Evolutionary conservation across 495 filamentous ascomycete species (phyloP).

Genomic region (Chaetomium tenue): DNA sequence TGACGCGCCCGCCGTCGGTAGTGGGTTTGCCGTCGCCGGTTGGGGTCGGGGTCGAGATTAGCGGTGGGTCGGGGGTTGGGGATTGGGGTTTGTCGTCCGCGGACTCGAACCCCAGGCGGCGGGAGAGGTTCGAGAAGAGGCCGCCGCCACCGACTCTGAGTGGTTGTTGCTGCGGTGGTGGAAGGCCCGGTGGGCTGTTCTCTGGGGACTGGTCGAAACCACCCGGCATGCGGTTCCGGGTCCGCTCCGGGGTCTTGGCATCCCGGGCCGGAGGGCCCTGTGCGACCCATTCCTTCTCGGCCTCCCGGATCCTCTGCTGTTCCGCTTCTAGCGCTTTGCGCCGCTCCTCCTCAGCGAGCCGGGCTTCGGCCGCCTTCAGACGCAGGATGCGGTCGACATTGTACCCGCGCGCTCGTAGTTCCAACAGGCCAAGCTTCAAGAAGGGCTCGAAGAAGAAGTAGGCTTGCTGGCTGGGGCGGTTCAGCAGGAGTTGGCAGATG

Average conservation of each 20-base stretch:
- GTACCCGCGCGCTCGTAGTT: slow-evolving; percentile 79
- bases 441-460: slow-evolving; percentile 85
- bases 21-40: neutral
- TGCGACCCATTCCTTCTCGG: slow-evolving; percentile 55
- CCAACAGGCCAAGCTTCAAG: slow-evolving; percentile 69
- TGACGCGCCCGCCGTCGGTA: slow-evolving; percentile 46
- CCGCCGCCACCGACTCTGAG: slow-evolving; percentile 36
- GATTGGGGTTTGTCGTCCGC: slow-evolving; percentile 32
- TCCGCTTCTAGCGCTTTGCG: slow-evolving; percentile 77
- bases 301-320: slow-evolving; percentile 59
- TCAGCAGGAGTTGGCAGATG: slow-evolving; percentile 72
- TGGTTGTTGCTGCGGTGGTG: slow-evolving; percentile 21
- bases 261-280: slow-evolving; percentile 35
- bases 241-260: slow-evolving; percentile 32
- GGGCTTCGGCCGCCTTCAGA: slow-evolving; percentile 76
- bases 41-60: neutral
- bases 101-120: slow-evolving; percentile 62
- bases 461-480: slow-evolving; percentile 79
- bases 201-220: slow-evolving; percentile 61
- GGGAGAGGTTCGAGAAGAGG: slow-evolving; percentile 64
- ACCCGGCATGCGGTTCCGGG: slow-evolving; percentile 31
- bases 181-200: slow-evolving; percentile 31
- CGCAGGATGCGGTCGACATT: slow-evolving; percentile 92
- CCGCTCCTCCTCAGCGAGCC: slow-evolving; percentile 77
- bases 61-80: slow-evolving; percentile 3